Evolutionary conservation across 306 rosid genomes (phyloP).

Genomic region (Vigna hirtella): DNA sequence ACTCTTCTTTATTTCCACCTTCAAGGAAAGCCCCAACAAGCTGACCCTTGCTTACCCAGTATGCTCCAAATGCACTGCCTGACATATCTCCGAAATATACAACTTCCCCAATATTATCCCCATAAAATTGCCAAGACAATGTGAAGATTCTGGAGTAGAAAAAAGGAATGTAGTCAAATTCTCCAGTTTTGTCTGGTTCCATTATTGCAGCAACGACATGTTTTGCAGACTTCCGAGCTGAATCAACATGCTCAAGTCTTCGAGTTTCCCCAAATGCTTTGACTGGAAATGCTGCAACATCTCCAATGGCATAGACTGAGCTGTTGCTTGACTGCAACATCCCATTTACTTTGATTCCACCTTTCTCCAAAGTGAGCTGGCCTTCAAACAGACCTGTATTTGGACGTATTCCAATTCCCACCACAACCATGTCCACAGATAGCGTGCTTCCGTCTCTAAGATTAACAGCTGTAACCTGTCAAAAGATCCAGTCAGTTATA

Average conservation of each 20-base stretch:
- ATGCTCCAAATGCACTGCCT: conserved; percentile 84
- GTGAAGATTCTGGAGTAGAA: conserved; percentile 95
- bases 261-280: conserved; percentile 86
- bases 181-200: conserved; percentile 69
- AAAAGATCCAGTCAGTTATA: conserved; percentile 25
- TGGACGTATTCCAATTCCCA: conserved; percentile 99
- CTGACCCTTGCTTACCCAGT: conserved; percentile 84
- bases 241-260: conserved; percentile 95
- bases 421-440: conserved; percentile 87
- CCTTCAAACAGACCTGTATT: conserved; percentile 96
- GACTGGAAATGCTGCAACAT: conserved; percentile 97
- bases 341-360: conserved; percentile 98
- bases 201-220: conserved; percentile 81
- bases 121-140: conserved; percentile 96
- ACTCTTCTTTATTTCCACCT: conserved; percentile 52
- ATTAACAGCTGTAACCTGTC: conserved; percentile 84
- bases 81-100: conserved; percentile 86
- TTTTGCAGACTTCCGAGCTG: conserved; percentile 84
- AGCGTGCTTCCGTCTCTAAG: conserved; percentile 82
- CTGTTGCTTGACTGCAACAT: conserved; percentile 85
- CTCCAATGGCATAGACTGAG: conserved; percentile 93
- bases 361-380: conserved; percentile 94
- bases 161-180: conserved; percentile 90
- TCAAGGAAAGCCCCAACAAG: conserved; percentile 69
- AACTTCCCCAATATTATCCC: conserved; percentile 84